Percentiles rank a stretch among this genome's conserved stretches.
These are phyloP conservation scores for Colletotrichum higginsianum DNA, from an alignment of 2,329 filamentous ascomycete species.

Conservation along the genomic window DNA sequence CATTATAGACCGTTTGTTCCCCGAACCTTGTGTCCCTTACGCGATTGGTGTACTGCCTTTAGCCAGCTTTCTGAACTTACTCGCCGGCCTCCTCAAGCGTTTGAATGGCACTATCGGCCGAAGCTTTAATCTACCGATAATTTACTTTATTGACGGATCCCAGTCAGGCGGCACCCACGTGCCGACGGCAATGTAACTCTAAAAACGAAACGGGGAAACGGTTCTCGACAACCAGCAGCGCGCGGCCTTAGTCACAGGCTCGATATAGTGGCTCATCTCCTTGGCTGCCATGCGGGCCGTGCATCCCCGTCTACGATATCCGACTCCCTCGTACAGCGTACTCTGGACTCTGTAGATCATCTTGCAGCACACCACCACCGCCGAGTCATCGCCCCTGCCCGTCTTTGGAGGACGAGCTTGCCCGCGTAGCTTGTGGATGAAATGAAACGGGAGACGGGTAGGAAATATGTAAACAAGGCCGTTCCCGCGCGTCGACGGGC, in stretches of 20 bases:
- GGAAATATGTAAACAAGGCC: not conserved
- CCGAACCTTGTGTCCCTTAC: not conserved
- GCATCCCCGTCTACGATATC: conserved; percentile 20
- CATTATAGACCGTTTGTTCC: too few species aligned
- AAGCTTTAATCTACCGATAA: not conserved
- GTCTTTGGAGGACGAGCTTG: not conserved
- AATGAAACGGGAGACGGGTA: too few species aligned
- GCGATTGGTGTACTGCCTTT: too few species aligned
- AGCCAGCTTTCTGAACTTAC: not conserved
- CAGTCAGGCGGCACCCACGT: not conserved
- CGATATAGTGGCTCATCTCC: not conserved
- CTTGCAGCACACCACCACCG: not conserved
- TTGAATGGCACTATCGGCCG: not conserved
- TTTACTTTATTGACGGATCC: not conserved
- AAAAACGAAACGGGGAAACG: conserved; percentile 1
- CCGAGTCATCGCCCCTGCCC: conserved; percentile 32
- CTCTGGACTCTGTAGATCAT: too few species aligned
- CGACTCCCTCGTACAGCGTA: not conserved
- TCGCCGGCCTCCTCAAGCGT: not conserved
- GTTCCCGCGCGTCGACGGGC: not conserved
- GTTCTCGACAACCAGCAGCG: not conserved
- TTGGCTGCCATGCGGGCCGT: conserved; percentile 8
- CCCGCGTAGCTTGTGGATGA: too few species aligned
- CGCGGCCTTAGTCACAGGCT: not conserved
- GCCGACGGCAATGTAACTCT: conserved; percentile 2